These are phyloP conservation scores for Starmera quercuum DNA, from an alignment of 805 yeast species.

Conservation along the genomic window DNA sequence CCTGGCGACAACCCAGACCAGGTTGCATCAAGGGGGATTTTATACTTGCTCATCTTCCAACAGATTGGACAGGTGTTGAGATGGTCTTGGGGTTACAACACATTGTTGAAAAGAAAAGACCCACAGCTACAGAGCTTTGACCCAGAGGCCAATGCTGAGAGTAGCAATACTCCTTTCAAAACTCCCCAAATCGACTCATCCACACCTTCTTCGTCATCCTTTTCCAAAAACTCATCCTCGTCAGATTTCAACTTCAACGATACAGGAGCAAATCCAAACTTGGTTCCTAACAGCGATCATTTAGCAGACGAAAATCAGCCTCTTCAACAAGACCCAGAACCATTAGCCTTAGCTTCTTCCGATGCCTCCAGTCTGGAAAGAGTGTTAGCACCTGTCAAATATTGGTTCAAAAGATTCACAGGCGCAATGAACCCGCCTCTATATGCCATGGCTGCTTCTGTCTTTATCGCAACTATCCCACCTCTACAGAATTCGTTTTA, in stretches of 20 bases:
- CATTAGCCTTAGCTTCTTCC: too few species aligned
- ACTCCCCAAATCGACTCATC: too few species aligned
- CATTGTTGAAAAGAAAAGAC: constrained; percentile 47
- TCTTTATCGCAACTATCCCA: constrained; percentile 63
- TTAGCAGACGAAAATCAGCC: too few species aligned
- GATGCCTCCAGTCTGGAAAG: too few species aligned
- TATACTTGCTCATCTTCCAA: constrained; percentile 68
- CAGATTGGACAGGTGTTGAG: constrained; percentile 77
- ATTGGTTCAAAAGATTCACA: constrained; percentile 18
- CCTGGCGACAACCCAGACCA: constrained; percentile 59
- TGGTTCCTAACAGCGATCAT: too few species aligned
- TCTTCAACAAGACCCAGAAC: too few species aligned
- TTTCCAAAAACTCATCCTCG: too few species aligned
- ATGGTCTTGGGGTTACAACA: constrained; percentile 87
- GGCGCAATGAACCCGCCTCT: constrained; percentile 74
- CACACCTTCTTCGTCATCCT: too few species aligned
- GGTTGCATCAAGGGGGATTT: constrained; percentile 71
- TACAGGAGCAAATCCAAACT: too few species aligned
- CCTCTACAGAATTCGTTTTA: constrained; percentile 49
- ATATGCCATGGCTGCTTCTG: constrained; percentile 65
- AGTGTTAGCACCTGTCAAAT: neutral
- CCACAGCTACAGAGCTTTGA: constrained; percentile 3
- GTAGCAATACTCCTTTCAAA: neutral
- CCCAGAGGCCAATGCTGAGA: constrained; percentile 15
- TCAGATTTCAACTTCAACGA: too few species aligned